Conservation (phyloP, 1,139 yeast genomes). For the Yamadazyma mexicana region DNA sequence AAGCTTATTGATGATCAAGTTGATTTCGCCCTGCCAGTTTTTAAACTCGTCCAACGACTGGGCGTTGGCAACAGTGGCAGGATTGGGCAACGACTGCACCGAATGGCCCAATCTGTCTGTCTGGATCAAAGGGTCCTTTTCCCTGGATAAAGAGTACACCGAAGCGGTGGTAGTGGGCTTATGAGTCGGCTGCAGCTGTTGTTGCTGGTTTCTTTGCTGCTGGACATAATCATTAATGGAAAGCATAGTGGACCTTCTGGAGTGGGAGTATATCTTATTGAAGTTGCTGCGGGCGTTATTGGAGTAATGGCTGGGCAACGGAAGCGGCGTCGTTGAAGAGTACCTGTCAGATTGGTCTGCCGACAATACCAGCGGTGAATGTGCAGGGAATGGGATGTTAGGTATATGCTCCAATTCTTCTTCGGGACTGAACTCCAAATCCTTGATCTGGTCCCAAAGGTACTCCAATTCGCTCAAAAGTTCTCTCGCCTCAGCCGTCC, state of each 20-base stretch:
- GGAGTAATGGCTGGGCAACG: conserved; percentile 17
- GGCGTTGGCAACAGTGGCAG: conserved; percentile 2
- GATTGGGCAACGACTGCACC: conserved; percentile 14
- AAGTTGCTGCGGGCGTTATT: conserved; percentile 36
- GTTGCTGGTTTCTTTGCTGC: conserved; percentile 32
- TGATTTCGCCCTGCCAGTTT: conserved; percentile 49
- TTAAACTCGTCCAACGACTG: conserved; percentile 36
- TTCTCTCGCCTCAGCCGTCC: conserved; percentile 68
- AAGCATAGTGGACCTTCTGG: conserved; percentile 40
- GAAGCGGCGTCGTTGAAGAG: conserved; percentile 38
- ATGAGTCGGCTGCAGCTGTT: conserved; percentile 10
- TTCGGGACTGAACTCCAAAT: conserved; percentile 38
- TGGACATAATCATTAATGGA: conserved; percentile 40
- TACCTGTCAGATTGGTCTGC: conserved; percentile 37
- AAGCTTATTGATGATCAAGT: conserved; percentile 39
- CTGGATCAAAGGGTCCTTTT: conserved; percentile 5
- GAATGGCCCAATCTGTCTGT: conserved; percentile 8
- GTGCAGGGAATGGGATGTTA: conserved; percentile 32
- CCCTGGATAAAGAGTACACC: conserved; percentile 14
- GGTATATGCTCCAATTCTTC: conserved; percentile 27
- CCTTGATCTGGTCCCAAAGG: conserved; percentile 75
- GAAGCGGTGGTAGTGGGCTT: conserved; percentile 10
- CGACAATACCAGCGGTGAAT: conserved; percentile 40
- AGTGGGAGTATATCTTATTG: conserved; percentile 47
- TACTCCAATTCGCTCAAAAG: conserved; percentile 65